These are phyloP conservation scores for Diutina catenulata DNA, from an alignment of 1,139 yeast genomes.

Conservation along the genomic window DNA sequence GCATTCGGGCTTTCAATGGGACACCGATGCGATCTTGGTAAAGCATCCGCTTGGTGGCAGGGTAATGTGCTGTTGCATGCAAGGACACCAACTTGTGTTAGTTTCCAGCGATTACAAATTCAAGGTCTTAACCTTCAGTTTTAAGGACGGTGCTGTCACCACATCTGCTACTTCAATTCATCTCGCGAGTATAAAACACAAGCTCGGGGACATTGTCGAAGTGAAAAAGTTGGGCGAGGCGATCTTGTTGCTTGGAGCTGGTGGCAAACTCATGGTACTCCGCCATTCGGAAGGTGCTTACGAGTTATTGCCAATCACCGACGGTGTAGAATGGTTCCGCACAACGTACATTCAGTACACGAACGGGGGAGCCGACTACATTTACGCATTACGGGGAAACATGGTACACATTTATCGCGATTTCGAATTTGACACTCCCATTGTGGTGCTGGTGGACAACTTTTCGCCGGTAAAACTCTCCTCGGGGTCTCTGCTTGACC, in stretches of 20 bases:
- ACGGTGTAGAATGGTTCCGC: slow-evolving; percentile 2
- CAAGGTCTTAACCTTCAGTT: slow-evolving; percentile 8
- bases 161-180: slow-evolving; percentile 12
- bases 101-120: background rate
- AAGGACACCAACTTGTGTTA: background rate
- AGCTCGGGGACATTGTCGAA: slow-evolving; percentile 16
- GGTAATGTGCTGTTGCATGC: background rate
- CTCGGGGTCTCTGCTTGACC: background rate
- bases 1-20: background rate
- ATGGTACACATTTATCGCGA: background rate
- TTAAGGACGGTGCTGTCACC: background rate
- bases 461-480: background rate
- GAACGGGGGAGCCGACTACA: slow-evolving; percentile 12
- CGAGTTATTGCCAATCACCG: background rate
- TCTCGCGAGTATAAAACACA: slow-evolving; percentile 20
- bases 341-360: slow-evolving; percentile 7
- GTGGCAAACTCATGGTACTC: slow-evolving; percentile 29
- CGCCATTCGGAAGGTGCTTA: slow-evolving; percentile 16
- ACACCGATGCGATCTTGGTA: background rate
- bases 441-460: background rate
- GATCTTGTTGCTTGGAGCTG: slow-evolving; percentile 23
- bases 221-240: slow-evolving; percentile 21
- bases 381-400: slow-evolving; percentile 19
- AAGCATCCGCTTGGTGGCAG: background rate
- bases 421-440: background rate